phyloP scores from a whole-genome alignment of 2,329 filamentous ascomycete species.

The Bipolaris sorokiniana region DNA sequence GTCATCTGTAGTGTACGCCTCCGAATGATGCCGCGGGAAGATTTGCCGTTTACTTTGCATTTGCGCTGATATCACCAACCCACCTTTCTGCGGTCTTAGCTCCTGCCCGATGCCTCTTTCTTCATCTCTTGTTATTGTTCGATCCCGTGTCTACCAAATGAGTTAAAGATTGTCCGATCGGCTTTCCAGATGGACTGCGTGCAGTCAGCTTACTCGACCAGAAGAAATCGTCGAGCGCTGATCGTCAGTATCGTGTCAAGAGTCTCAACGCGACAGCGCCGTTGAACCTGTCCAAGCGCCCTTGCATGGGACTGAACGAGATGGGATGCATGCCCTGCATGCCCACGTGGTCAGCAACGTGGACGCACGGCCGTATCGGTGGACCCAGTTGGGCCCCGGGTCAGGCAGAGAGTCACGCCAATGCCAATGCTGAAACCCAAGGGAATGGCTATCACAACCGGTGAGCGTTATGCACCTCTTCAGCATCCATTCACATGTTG shows the following conservation, averaged over 20 bases:
- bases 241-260: not conserved
- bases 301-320: constrained; percentile 4
- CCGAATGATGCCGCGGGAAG: not conserved
- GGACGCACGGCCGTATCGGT: constrained; percentile 12
- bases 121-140: not conserved
- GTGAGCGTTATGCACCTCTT: not conserved
- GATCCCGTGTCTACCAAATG: not conserved
- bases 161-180: not conserved
- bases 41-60: not conserved
- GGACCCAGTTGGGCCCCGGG: constrained; percentile 5
- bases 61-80: not conserved
- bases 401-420: not conserved
- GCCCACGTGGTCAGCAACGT: constrained; percentile 14
- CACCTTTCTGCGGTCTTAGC: not conserved
- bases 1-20: not conserved
- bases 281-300: constrained; percentile 13
- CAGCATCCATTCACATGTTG: not conserved
- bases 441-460: not conserved
- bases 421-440: constrained; percentile 7
- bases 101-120: not conserved
- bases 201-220: not conserved
- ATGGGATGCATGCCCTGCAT: constrained; percentile 4
- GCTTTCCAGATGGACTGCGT: not conserved
- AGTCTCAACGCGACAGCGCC: not conserved
- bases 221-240: not conserved